Evolutionary conservation across 1,284 basidiomycete genomes (phyloP).

Genomic region (Hemileia vastatrix): DNA sequence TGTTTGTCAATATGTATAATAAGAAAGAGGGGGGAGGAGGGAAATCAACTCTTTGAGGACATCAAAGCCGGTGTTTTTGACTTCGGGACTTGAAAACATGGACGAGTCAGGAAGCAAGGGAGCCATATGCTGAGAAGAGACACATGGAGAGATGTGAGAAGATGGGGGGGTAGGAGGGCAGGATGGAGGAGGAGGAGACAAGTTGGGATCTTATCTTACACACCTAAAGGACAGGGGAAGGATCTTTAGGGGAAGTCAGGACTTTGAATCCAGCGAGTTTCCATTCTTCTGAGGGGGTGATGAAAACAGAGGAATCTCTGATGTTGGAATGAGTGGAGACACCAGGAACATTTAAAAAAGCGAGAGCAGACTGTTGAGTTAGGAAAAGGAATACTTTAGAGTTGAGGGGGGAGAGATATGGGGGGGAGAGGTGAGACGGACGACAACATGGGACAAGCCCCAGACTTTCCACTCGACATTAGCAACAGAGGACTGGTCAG

Average conservation of each 20-base stretch:
- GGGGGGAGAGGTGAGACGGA: slow-evolving; percentile 47
- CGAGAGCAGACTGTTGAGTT: slow-evolving; percentile 65
- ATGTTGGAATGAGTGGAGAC: slow-evolving; percentile 70
- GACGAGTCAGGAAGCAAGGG: slow-evolving; percentile 37
- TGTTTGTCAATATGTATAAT: too few relatives aligned
- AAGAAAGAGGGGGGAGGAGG: too few relatives aligned
- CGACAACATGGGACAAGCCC: slow-evolving; percentile 86
- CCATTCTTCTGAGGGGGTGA: slow-evolving; percentile 90
- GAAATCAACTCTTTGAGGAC: slow-evolving; percentile 63
- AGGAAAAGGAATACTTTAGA: too few relatives aligned
- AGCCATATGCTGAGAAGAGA: slow-evolving; percentile 25
- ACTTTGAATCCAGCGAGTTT: slow-evolving; percentile 88
- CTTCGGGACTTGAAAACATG: slow-evolving; percentile 62
- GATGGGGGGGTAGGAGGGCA: too few relatives aligned
- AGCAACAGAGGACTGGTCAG: slow-evolving; percentile 23
- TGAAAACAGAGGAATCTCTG: slow-evolving; percentile 67
- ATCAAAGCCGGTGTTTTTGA: slow-evolving; percentile 80
- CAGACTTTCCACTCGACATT: slow-evolving; percentile 81
- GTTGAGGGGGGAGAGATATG: slow-evolving; percentile 24
- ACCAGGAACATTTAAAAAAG: slow-evolving; percentile 80
- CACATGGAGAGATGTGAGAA: slow-evolving; percentile 16
- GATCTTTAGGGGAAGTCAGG: slow-evolving; percentile 68
- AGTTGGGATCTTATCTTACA: too few relatives aligned
- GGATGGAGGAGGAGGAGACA: too few relatives aligned
- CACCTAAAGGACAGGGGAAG: slow-evolving; percentile 67